Evolutionary conservation across 768 basidiomycete genomes (phyloP).

Genomic region (Ramaria sp.): DNA sequence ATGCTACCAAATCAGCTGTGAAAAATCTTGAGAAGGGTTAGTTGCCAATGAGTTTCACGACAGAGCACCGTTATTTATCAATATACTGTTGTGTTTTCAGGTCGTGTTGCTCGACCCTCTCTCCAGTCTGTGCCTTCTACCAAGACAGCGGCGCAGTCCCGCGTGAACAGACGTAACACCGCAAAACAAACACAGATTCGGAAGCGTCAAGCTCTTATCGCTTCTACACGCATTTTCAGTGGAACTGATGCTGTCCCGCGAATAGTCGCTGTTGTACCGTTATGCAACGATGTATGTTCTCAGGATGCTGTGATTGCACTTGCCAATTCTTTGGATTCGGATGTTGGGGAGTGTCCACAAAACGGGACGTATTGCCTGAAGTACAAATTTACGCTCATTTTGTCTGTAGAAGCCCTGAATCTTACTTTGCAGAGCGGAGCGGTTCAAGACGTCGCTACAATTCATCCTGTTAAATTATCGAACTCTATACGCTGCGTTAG

Average conservation of each 20-base stretch:
- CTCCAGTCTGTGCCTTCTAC: constrained; percentile 39
- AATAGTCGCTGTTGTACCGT: constrained; percentile 79
- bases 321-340: constrained; percentile 45
- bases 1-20: constrained; percentile 74
- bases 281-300: constrained; percentile 56
- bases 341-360: constrained; percentile 39
- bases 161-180: constrained; percentile 70
- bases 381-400: constrained; percentile 29
- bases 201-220: constrained; percentile 58
- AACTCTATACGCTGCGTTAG: constrained; percentile 65
- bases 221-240: constrained; percentile 66
- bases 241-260: constrained; percentile 73
- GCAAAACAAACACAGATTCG: constrained; percentile 72
- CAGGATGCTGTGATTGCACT: constrained; percentile 43
- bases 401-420: constrained; percentile 4
- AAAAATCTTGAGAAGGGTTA: constrained; percentile 80
- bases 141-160: constrained; percentile 52
- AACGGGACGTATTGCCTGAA: constrained; percentile 55
- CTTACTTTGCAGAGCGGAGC: constrained; percentile 48
- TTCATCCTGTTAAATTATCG: constrained; percentile 70
- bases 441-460: constrained; percentile 87
- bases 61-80: neutral
- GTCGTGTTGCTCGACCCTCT: constrained; percentile 44
- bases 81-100: constrained; percentile 24
- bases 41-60: constrained; percentile 2